Evolutionary conservation across 805 yeast species (phyloP), one percentile per base, ranked within the genome.

Genomic region (Metschnikowia reukaufii): DNA sequence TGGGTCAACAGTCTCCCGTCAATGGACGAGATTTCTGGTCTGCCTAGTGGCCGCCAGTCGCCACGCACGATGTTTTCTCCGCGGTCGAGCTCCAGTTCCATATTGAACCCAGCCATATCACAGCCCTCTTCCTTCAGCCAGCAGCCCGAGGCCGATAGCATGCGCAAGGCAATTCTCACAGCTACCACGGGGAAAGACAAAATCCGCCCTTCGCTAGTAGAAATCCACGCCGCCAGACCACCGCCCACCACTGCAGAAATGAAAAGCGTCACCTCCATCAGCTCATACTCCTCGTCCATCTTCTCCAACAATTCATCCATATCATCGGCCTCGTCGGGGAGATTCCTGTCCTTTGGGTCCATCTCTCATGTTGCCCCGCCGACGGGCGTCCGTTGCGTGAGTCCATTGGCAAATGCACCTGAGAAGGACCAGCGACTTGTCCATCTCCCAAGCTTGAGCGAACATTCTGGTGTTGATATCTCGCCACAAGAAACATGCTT

Each of bases 301-400:
- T 70, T 71, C 47, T 67, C 74, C 15, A 66, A 62, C 47, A 62
- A 68, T 40, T 68, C 70, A 13, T 65, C 71, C 34, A 40, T 70
- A 3, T 62, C 68, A n/a, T 65, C 72, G 12, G 48, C 62, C 2
- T 54, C 63, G 16, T 62, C 70, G 15, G 50, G 49, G 23, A 59
- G 71, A 42, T 51, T 59, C 6, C 61, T 65, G 31, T 60, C 64
- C 23, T 62, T 63, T 48, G 70, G 70, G 3, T 61, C 67, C 21
- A 55, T 64, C 27, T 59, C 67, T 9, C 64, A 61, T 31, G 48
- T 27, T 12, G 36, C 33, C 3, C 42, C 47, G 4, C 36, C 42
- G 5, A 13, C 18, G 12, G 19, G 39, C 8, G 25, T 34, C 17
- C 10, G 38, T 4, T 16, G 27, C 12, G 27, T 42, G 30, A 33